Evolutionary conservation across 805 yeast species (phyloP).

Genomic region (Lipomyces sp.): DNA sequence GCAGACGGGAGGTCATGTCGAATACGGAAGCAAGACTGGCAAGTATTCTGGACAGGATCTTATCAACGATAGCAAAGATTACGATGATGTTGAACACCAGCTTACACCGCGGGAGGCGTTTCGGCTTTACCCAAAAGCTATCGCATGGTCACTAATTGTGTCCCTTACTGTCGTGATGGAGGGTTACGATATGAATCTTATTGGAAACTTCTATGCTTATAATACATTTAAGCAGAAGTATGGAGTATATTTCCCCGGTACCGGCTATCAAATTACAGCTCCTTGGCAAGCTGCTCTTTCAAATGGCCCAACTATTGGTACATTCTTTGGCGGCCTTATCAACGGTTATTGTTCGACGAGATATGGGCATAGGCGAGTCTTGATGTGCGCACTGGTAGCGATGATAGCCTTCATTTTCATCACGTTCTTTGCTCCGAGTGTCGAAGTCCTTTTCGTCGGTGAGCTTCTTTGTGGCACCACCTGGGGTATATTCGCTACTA

Average conservation of each 20-base stretch:
- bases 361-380: conserved; percentile 53
- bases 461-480: conserved; percentile 50
- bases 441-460: conserved; percentile 49
- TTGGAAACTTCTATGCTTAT: conserved; percentile 50
- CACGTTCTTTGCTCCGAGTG: conserved; percentile 53
- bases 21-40: no score
- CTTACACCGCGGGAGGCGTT: background rate
- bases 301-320: conserved; percentile 49
- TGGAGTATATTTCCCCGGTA: conserved; percentile 21
- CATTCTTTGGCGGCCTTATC: conserved; percentile 53
- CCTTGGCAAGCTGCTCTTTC: conserved; percentile 44
- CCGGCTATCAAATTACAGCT: conserved; percentile 35
- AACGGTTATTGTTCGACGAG: conserved; percentile 54
- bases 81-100: background rate
- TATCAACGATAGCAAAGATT: no score
- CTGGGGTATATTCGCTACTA: conserved; percentile 62
- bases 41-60: no score
- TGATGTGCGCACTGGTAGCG: conserved; percentile 47
- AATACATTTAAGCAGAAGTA: conserved; percentile 28
- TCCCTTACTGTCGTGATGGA: conserved; percentile 55
- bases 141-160: conserved; percentile 54
- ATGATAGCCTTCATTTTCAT: conserved; percentile 52
- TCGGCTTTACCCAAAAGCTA: conserved; percentile 49
- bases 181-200: conserved; percentile 54
- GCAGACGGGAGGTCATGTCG: no score